Percentiles rank a stretch among this genome's conserved stretches.
Evolutionary conservation across 2,329 filamentous ascomycete species (phyloP).

Genomic region (Colletotrichum sp.): DNA sequence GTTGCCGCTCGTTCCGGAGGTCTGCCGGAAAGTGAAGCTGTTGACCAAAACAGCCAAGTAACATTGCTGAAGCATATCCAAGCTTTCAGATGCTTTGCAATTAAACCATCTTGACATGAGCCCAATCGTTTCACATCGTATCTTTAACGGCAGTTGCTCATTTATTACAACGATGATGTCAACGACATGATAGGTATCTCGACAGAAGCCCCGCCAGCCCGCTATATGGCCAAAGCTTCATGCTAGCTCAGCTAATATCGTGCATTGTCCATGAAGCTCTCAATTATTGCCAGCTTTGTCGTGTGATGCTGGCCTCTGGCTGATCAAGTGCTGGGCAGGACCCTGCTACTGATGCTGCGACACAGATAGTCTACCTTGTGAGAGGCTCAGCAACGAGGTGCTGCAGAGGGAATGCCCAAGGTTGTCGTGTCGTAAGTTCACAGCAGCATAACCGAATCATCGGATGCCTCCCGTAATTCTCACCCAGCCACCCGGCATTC

Average conservation of each 20-base stretch:
- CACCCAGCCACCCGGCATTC: not conserved
- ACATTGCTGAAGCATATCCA: not conserved
- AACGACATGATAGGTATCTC: not conserved
- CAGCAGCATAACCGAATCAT: not conserved
- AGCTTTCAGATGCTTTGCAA: not conserved
- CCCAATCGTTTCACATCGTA: not conserved
- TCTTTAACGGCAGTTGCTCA: not conserved
- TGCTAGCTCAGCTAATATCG: not conserved
- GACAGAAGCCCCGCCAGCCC: not conserved
- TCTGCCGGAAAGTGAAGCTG: not conserved
- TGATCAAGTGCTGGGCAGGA: not conserved
- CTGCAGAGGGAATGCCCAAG: too few relatives aligned
- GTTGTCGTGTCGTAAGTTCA: not conserved
- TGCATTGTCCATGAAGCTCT: not conserved
- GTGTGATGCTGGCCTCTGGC: not conserved
- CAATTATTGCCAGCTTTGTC: not conserved
- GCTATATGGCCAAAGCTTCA: constrained; percentile 6
- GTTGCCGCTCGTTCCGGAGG: not conserved
- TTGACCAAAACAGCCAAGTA: not conserved
- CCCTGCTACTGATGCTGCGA: not conserved
- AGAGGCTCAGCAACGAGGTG: not conserved
- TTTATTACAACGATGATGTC: not conserved
- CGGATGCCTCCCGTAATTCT: not conserved
- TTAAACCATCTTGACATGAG: not conserved
- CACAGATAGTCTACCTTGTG: not conserved